Evolutionary conservation across 495 filamentous ascomycete genomes (phyloP).

Genomic region (Delitschia confertaspora): DNA sequence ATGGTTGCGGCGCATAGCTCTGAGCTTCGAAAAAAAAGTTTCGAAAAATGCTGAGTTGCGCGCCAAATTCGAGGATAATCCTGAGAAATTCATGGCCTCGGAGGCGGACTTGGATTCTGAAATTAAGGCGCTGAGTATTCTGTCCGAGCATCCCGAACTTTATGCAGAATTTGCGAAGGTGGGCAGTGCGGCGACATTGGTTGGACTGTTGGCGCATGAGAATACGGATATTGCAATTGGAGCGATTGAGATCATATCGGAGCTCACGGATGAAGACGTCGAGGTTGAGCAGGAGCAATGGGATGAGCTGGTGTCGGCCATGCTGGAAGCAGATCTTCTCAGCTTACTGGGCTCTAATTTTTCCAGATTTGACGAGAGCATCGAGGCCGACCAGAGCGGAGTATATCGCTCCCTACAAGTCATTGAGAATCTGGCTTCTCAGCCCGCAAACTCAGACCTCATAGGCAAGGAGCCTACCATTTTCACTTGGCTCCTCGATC

Average conservation of each 20-base stretch:
- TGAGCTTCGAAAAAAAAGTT: conserved; percentile 87
- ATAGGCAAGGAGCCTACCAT: conserved; percentile 59
- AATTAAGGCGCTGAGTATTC: conserved; percentile 79
- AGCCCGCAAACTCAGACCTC: conserved; percentile 53
- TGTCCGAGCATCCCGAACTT: conserved; percentile 77
- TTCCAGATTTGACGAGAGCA: conserved; percentile 66
- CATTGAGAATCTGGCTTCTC: conserved; percentile 77
- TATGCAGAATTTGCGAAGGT: conserved; percentile 76
- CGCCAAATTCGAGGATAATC: conserved; percentile 76
- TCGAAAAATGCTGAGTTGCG: conserved; percentile 86
- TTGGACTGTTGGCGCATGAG: conserved; percentile 80
- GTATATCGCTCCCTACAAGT: conserved; percentile 80
- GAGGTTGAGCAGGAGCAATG: conserved; percentile 76
- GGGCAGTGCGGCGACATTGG: conserved; percentile 66
- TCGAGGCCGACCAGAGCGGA: conserved; percentile 70
- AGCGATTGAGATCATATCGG: conserved; percentile 79
- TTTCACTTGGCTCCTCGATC: conserved; percentile 64
- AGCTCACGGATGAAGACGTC: conserved; percentile 93
- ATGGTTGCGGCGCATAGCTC: conserved; percentile 73
- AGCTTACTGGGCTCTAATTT: conserved; percentile 79
- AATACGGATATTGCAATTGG: conserved; percentile 96
- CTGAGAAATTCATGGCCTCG: conserved; percentile 73
- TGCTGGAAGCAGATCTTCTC: conserved; percentile 74
- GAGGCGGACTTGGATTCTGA: conserved; percentile 89
- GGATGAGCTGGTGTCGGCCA: conserved; percentile 67